phyloP scores from a whole-genome alignment of 257 asterid species.

The Petrea volubilis region DNA sequence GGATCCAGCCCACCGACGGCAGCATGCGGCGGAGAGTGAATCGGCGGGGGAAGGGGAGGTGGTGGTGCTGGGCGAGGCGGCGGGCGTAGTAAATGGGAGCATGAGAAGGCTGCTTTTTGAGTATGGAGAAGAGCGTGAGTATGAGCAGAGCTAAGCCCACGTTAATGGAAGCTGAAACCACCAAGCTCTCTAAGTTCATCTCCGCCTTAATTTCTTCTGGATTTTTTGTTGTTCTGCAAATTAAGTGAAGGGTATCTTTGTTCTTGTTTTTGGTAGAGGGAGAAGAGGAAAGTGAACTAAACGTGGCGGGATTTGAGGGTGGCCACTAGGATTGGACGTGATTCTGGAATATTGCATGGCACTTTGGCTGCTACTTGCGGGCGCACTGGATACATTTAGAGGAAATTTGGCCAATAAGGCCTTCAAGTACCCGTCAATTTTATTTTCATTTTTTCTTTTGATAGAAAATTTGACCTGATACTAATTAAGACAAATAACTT shows the following conservation, averaged over 20 bases:
- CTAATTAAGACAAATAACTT: too few relatives aligned
- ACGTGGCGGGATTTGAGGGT: conserved; percentile 42
- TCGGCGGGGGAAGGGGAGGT: conserved; percentile 35
- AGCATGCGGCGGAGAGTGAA: conserved; percentile 47
- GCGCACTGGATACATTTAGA: not conserved
- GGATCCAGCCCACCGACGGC: conserved; percentile 77
- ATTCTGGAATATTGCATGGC: conserved; percentile 32
- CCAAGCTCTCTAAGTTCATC: conserved; percentile 70
- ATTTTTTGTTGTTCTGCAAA: not conserved
- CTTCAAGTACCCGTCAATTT: too few relatives aligned
- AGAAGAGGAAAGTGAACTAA: not conserved
- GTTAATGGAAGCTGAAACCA: conserved; percentile 76
- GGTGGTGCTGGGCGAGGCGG: conserved; percentile 67
- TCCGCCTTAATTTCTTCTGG: not conserved
- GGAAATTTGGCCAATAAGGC: too few relatives aligned
- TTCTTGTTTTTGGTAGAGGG: too few relatives aligned
- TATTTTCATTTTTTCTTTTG: too few relatives aligned
- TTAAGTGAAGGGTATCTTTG: not conserved
- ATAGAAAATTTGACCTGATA: too few relatives aligned
- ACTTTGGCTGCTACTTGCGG: conserved; percentile 26
- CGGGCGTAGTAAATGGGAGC: conserved; percentile 77
- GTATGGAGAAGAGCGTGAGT: conserved; percentile 66
- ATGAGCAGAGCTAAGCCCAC: conserved; percentile 66
- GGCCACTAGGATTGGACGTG: conserved; percentile 19
- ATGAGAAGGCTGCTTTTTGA: conserved; percentile 63